Base-by-base conservation (phyloP, 2,329 filamentous ascomycete species). In the Fusarium sp. region DNA sequence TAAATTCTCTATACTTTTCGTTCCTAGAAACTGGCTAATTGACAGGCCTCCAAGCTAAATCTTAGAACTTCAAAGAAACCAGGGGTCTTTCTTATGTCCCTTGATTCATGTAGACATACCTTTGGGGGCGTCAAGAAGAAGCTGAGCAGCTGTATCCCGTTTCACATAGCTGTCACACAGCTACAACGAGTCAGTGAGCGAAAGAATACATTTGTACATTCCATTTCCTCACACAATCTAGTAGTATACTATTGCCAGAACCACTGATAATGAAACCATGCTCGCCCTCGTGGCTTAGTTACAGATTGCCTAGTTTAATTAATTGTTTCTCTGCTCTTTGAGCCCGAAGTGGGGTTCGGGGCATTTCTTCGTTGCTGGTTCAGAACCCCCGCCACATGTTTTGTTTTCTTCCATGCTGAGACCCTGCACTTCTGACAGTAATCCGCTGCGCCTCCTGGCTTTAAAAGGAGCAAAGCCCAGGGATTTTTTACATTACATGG, bases 381-480 rank as follows among this genome's bases (percentile, higher is more conserved):
- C 54, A 58, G 50, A 67, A 46, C 59, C 64, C 64, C 64, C 63
- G 59, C 64, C 63, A 67, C 63, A 66, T 66, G 51, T 67, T 47
- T 66, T 66, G 55, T 67, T 67, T 67, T 67, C 54, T 66, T 63
- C 48, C 19, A 41, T 26, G 12, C 38, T 7, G n/a, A 43, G 55
- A 59, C 58, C 48, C 36, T 53, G 44, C 13, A 31, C 28, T 38
- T 34, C 32, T 34, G 42, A 39, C 25, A 48, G 29, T 12, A 29
- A 31, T 53, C 35, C 45, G 22, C 29, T 28, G 10, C 26, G 24
- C 36, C 28, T 6, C 35, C 25, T 2, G 28, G 32, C 26, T 36
- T 24, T 26, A 41, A 36, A 26, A 35, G 7, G 19, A 19, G 19
- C 19, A 19, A 19, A 19, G 19, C 19, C 19, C 19, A 19, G 19